phyloP scores from a whole-genome alignment of 805 yeast species.

The Yarrowia keelungensis region DNA sequence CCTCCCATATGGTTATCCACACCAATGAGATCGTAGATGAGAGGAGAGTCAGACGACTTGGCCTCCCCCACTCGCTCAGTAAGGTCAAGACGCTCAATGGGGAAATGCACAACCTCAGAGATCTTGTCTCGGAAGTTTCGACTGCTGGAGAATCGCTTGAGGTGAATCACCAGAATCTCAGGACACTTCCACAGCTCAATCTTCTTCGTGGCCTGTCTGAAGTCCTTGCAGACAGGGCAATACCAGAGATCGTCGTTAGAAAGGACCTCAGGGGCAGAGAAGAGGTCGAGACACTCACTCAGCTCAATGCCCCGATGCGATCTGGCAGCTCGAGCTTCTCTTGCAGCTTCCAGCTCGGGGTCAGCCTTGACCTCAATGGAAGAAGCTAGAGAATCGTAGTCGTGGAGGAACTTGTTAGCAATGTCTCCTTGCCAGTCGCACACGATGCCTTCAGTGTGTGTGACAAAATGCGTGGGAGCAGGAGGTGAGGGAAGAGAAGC shows the following conservation, averaged over 20 bases:
- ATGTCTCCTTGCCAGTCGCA: constrained; percentile 22
- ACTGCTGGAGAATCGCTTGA: constrained; percentile 87
- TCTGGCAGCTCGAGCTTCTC: constrained; percentile 21
- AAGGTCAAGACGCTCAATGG: constrained; percentile 82
- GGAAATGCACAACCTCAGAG: constrained; percentile 83
- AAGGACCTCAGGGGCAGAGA: constrained; percentile 81
- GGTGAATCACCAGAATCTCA: constrained; percentile 85
- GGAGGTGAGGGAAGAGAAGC: constrained; percentile 29
- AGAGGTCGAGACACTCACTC: constrained; percentile 74
- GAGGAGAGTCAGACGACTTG: constrained; percentile 42
- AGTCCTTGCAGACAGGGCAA: constrained; percentile 88
- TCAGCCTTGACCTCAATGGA: constrained; percentile 8
- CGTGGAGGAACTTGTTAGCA: background rate
- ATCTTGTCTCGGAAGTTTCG: constrained; percentile 89
- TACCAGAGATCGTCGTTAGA: constrained; percentile 93
- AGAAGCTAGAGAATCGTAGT: constrained; percentile 3
- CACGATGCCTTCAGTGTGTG: constrained; percentile 22
- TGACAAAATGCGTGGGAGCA: constrained; percentile 21
- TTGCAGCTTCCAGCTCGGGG: constrained; percentile 18
- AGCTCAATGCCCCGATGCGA: constrained; percentile 54
- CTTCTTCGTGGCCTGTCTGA: constrained; percentile 87
- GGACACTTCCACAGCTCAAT: constrained; percentile 95
- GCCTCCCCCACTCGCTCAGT: constrained; percentile 59
- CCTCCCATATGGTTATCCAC: constrained; percentile 98
- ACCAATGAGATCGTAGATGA: constrained; percentile 83